Percentiles rank a stretch among this genome's conserved stretches.
Evolutionary conservation across 2,329 filamentous ascomycete genomes (phyloP).

Genomic region (Cladorrhinum sp.): DNA sequence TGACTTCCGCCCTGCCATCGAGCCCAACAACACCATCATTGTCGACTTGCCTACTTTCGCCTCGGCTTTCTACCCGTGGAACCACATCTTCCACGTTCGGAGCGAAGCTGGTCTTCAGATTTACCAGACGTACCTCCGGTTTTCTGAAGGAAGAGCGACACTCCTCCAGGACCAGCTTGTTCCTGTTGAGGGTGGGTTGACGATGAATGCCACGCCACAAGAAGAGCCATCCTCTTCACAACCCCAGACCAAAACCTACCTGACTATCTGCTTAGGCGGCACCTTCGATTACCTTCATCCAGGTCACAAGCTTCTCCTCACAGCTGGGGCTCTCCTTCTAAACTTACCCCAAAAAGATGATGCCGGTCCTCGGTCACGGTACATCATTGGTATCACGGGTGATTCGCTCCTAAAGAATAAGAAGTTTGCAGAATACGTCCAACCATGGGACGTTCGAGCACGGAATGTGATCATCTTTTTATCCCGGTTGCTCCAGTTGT

Average conservation of each 20-base stretch:
- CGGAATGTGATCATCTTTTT: constrained; percentile 70
- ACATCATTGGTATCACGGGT: constrained; percentile 85
- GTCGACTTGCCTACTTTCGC: constrained; percentile 53
- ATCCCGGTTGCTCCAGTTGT: constrained; percentile 54
- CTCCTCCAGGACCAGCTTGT: constrained; percentile 51
- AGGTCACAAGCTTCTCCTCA: constrained; percentile 92
- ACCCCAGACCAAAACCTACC: constrained; percentile 41
- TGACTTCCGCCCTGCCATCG: constrained; percentile 38
- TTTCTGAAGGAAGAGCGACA: constrained; percentile 46
- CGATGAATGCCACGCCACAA: constrained; percentile 36
- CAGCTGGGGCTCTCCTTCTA: constrained; percentile 75
- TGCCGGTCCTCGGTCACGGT: constrained; percentile 44
- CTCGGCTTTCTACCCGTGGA: constrained; percentile 58
- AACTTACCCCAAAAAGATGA: constrained; percentile 46
- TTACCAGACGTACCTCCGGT: constrained; percentile 46
- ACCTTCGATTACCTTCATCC: constrained; percentile 96
- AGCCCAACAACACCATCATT: constrained; percentile 46
- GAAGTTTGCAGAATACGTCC: constrained; percentile 76
- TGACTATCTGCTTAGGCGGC: constrained; percentile 76
- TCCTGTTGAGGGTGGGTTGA: constrained; percentile 52
- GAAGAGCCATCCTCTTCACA: constrained; percentile 17
- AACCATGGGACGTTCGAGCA: constrained; percentile 76
- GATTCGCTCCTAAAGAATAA: constrained; percentile 86
- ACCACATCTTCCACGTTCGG: constrained; percentile 62
- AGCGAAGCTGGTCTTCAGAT: constrained; percentile 62